Percentiles rank a stretch among this genome's conserved stretches.
phyloP scores from a whole-genome alignment of 106 monocot genomes.

The Allium fistulosum region DNA sequence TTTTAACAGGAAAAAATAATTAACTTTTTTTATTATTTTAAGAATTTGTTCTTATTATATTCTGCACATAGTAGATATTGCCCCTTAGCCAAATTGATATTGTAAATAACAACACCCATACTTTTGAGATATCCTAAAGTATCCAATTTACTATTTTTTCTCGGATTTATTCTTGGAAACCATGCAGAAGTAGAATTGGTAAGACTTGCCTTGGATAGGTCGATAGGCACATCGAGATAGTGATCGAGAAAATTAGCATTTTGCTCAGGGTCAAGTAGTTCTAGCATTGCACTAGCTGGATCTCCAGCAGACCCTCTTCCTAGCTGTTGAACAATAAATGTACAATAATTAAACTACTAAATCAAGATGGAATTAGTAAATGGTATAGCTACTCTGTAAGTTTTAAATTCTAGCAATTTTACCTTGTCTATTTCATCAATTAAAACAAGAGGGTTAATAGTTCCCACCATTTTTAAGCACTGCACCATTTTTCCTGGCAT shows the following conservation, averaged over 20 bases:
- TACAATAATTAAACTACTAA: not conserved
- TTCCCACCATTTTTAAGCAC: conserved; percentile 89
- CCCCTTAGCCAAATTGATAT: no score
- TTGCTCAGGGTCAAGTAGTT: conserved; percentile 97
- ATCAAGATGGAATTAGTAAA: no score
- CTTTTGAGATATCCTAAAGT: no score
- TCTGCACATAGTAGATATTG: no score
- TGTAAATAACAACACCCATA: no score
- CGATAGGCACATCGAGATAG: conserved; percentile 96
- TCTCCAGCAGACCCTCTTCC: conserved; percentile 95
- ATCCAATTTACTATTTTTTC: no score
- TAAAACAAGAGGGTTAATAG: conserved; percentile 85
- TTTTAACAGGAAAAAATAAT: no score
- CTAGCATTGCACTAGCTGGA: conserved; percentile 95
- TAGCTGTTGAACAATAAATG: conserved; percentile 34
- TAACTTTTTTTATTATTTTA: no score
- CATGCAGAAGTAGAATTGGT: no score
- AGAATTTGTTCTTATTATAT: no score
- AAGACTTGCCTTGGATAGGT: conserved; percentile 74
- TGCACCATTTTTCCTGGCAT: conserved; percentile 99
- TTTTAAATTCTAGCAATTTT: not conserved
- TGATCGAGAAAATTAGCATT: conserved; percentile 98
- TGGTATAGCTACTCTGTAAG: no score
- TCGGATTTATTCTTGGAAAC: no score
- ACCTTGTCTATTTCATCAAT: conserved; percentile 99